Base-by-base conservation (phyloP, 306 rosid species). In the Dalbergia cultrata region DNA sequence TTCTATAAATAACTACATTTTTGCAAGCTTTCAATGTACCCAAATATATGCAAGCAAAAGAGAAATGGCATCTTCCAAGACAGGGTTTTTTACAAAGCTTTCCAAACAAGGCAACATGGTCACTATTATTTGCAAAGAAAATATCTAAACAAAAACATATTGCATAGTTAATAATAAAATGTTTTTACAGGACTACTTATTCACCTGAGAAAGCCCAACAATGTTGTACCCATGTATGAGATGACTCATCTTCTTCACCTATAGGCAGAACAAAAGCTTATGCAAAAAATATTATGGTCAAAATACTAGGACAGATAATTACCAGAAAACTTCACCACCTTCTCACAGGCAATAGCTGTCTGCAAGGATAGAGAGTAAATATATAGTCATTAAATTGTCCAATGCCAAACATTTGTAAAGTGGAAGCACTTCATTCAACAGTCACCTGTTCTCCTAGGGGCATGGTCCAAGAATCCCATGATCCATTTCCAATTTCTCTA, bases 161-260 rank as follows among this genome's bases (percentile, higher is more conserved):
- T 70, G 63, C 66, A 26, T 53, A 18, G 50, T 13, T 13, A 60
- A 41, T 35, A 19, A 52, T 17, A 39, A 17, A 52, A 22, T 64
- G 67, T 7, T 5, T 45, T 77, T 72, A 33, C 34, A 13, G 26
- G 69, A 44, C 31, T 14, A 22, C 13, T 67, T 77, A 80, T 59
- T 87, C 78, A 89, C 98, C 96, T 94, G 98, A 72, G 98, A 94
- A 80, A 94, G 98, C 87, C 98, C 98, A 81, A 94, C 94, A 34
- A 94, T 56, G 86, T 88, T 94, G 93, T 86, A 94, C 74, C 98
- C 98, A 43, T 90, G 88, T 74, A 83, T 82, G 49, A 94, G 83
- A 13, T 89, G 92, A 67, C 80, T 83, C 76, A 92, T 90, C 79
- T 80, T 75, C 89, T 92, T 94, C 81, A 94, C 98, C 98, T 94